Conservation (phyloP, 2,329 filamentous ascomycete genomes). For the Thielaviopsis punctulata region DNA sequence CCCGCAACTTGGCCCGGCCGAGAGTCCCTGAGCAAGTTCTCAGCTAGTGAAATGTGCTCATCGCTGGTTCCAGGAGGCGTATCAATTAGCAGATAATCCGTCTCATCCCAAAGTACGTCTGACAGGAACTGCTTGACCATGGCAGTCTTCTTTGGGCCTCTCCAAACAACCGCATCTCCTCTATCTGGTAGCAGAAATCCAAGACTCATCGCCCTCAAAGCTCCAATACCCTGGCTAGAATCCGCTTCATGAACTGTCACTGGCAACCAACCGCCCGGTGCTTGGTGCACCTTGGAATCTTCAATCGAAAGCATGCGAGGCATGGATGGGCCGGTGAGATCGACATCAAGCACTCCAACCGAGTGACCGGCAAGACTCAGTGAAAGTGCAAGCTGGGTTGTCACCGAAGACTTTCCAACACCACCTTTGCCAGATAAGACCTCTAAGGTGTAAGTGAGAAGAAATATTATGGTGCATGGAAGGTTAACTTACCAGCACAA, state of each 20-base stretch:
- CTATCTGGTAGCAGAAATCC: constrained; percentile 73
- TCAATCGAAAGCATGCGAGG: constrained; percentile 88
- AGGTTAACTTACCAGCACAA: constrained; percentile 45
- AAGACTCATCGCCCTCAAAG: constrained; percentile 73
- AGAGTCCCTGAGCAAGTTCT: constrained; percentile 56
- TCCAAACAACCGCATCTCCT: constrained; percentile 90
- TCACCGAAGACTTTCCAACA: constrained; percentile 95
- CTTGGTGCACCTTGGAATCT: constrained; percentile 74
- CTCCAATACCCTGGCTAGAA: constrained; percentile 34
- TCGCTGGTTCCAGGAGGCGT: constrained; percentile 93
- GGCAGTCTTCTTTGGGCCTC: constrained; percentile 94
- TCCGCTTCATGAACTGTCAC: constrained; percentile 60
- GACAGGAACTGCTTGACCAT: constrained; percentile 96
- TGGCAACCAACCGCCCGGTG: constrained; percentile 81
- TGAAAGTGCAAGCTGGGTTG: constrained; percentile 83
- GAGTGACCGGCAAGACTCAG: constrained; percentile 72
- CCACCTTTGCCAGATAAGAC: constrained; percentile 93
- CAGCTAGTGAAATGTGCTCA: constrained; percentile 88
- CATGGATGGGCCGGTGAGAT: constrained; percentile 91
- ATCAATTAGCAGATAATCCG: constrained; percentile 89
- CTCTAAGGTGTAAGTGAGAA: constrained; percentile 19
- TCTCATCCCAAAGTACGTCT: constrained; percentile 71
- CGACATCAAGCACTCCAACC: constrained; percentile 89
- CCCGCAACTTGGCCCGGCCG: constrained; percentile 55
- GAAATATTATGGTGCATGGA: background rate